Evolutionary conservation across 139 green algal genomes (phyloP), one percentile per base, ranked within the genome.

Genomic region (Marvania coccoides): DNA sequence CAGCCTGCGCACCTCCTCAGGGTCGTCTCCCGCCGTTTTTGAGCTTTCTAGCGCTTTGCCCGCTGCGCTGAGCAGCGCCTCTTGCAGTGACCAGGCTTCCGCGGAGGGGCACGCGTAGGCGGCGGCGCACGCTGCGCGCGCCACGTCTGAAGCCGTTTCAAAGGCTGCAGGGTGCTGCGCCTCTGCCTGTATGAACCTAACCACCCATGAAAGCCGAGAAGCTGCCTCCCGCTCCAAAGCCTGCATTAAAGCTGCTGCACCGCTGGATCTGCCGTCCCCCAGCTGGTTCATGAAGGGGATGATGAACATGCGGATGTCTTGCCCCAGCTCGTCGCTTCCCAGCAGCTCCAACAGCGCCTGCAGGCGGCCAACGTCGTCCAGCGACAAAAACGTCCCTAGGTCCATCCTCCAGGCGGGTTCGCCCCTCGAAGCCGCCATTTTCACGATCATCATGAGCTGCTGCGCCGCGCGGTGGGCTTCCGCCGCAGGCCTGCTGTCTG

Each of bases 281-380:
- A 74, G 35, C 28, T 58, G 30, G 36, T 5, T 23, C 10, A 66
- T 13, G 35, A 75, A 71, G 19, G 65, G 69, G 0, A 47, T 61
- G 33, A 73, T 37, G 10, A 58, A 30, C 42, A 55, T 33, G 6
- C 45, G 23, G 24, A 55, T 55, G 31, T 61, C 46, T 5, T 3
- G n/a, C 0, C 58, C 61, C 33, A 63, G 69, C 51, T 13, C 36
- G 12, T 58, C 62, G 8, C 35, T 31, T 15, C 45, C 47, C 62
- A 71, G 55, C 62, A 72, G 28, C n/a, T 29, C 35, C 42, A 73
- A 37, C 61, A 75, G 45, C 35, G 57, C 34, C 1, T 12, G 42
- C 42, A 75, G 36, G 6, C 69, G 55, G 15, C 29, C n/a, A 6
- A 23, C 34, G 3, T 35, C 29, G 12, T 40, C 31, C 36, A 71